phyloP scores from a whole-genome alignment of 495 filamentous ascomycete genomes.

The Cercophora samala region DNA sequence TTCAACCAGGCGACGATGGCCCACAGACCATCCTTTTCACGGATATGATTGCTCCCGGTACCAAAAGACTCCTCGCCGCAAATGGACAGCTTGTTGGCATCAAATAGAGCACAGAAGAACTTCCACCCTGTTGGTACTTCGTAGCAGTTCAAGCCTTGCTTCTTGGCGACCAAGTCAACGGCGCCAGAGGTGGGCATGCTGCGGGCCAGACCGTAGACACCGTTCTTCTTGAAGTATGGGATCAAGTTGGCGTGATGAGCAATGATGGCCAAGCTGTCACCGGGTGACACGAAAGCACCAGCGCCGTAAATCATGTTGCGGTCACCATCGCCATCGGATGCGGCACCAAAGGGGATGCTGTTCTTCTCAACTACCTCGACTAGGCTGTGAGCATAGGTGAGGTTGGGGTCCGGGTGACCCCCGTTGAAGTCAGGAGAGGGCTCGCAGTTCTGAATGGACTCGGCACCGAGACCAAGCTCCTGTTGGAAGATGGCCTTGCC shows the following conservation, averaged over 20 bases:
- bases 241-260: conserved; percentile 93
- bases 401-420: conserved; percentile 95
- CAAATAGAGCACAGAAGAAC: conserved; percentile 98
- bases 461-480: conserved; percentile 73
- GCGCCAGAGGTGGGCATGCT: conserved; percentile 97
- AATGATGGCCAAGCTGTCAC: conserved; percentile 95
- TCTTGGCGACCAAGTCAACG: conserved; percentile 91
- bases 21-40: conserved; percentile 98
- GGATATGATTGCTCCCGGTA: conserved; percentile 98
- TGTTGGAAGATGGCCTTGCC: conserved; percentile 90
- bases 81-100: conserved; percentile 96
- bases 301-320: conserved; percentile 99
- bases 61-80: conserved; percentile 98
- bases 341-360: conserved; percentile 90
- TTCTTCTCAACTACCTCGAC: conserved; percentile 92
- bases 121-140: conserved; percentile 99
- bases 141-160: conserved; percentile 86
- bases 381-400: conserved; percentile 95
- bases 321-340: conserved; percentile 94
- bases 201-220: conserved; percentile 89
- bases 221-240: conserved; percentile 96
- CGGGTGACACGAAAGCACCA: conserved; percentile 92
- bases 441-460: conserved; percentile 88
- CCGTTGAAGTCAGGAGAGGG: conserved; percentile 93
- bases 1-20: conserved; percentile 97